Evolutionary conservation across 805 yeast species (phyloP), one percentile per base, ranked within the genome.

Genomic region (Schwanniomyces pseudopolymorphus): DNA sequence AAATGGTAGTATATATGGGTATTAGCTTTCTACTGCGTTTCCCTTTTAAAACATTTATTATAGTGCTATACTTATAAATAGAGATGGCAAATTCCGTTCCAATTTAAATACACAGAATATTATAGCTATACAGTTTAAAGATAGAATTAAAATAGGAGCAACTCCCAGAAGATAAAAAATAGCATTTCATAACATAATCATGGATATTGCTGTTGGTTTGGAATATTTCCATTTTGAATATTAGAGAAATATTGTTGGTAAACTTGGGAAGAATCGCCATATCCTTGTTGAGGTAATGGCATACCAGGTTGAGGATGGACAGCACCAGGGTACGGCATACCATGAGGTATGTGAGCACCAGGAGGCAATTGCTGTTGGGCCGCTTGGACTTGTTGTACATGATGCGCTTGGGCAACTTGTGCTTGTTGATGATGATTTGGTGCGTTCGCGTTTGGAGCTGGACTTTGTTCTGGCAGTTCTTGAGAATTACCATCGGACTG

Each of bases 201-300:
- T 61, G 80, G 84, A 57, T 77, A 78, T 63, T 79, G 85, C 61
- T 79, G 85, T 53, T 72, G 77, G 61, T 72, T 72, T 40, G 70
- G 76, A 47, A 72, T 60, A 60, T 67, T 71, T 40, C 74, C 74
- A 47, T 78, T 74, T 61, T 77, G 79, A 63, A 78, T 74, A 54
- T 74, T 79, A 53, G 78, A 75, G 59, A 83, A 80, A 64, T 82
- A 83, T 54, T 81, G 85, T 63, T 81, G 83, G 56, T 83, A 82
- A 44, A 80, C 85, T 52, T 79, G 81, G 41, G 79, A 77, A 41
- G 79, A 77, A 54, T 77, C 79, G 51, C 77, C 65, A 53, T 77
- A 79, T 40, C 75, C 73, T 55, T 67, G 72, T 21, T 74, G 66
- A 46, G 79, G 77, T 57, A 75, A 66, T 48, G 74, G 74, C 48